Percentiles rank a stretch among this genome's conserved stretches.
These are phyloP conservation scores for Bassia scoparia DNA, from an alignment of 148 eudicot species.

Conservation along the genomic window DNA sequence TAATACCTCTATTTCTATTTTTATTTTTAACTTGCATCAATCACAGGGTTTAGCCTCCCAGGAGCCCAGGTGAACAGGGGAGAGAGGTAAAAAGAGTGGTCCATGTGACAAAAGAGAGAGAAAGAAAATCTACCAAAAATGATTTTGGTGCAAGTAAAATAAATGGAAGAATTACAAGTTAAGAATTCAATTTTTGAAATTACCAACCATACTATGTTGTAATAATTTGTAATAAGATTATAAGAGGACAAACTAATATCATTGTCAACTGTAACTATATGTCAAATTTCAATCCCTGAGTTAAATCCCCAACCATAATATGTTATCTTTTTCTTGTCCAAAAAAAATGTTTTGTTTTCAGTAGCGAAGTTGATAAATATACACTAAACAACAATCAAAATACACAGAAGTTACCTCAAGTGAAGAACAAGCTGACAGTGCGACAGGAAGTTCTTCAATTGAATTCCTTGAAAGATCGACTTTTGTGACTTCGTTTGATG, in stretches of 20 bases:
- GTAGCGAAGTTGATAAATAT: too few relatives aligned
- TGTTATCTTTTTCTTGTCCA: not conserved
- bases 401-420: conserved; percentile 55
- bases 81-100: too few relatives aligned
- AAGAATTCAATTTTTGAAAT: not conserved
- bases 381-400: not conserved
- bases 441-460: conserved; percentile 70
- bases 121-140: too few relatives aligned
- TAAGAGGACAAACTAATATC: not conserved
- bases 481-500: conserved; percentile 68
- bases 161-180: too few relatives aligned
- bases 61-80: too few relatives aligned
- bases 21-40: too few relatives aligned
- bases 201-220: not conserved
- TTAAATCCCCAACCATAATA: not conserved
- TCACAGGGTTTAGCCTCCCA: too few relatives aligned
- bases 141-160: too few relatives aligned
- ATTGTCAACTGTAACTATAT: not conserved
- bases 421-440: conserved; percentile 66
- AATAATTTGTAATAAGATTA: not conserved
- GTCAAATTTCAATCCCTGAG: not conserved
- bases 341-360: too few relatives aligned
- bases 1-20: too few relatives aligned
- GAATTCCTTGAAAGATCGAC: conserved; percentile 77
- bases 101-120: too few relatives aligned